These are phyloP conservation scores for Hanseniaspora clermontiae DNA, from an alignment of 805 yeast species.

Conservation along the genomic window DNA sequence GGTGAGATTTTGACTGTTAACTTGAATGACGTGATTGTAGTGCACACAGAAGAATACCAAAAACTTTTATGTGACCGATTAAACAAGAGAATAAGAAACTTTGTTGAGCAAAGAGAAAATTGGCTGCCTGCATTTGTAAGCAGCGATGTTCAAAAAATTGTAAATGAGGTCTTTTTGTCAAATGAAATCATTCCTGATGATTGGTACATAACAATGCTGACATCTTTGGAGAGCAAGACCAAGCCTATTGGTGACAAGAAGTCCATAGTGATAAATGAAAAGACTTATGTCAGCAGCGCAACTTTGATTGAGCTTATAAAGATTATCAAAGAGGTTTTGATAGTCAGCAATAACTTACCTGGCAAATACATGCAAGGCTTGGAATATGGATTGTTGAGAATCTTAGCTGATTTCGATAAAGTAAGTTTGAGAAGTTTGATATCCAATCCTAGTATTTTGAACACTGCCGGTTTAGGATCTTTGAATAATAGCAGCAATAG, in stretches of 20 bases:
- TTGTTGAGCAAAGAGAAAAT: slow-evolving; percentile 48
- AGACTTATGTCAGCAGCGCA: slow-evolving; percentile 47
- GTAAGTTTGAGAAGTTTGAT: slow-evolving; percentile 28
- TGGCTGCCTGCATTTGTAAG: slow-evolving; percentile 70
- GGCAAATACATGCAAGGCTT: slow-evolving; percentile 26
- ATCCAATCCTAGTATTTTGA: slow-evolving; percentile 16
- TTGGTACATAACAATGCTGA: slow-evolving; percentile 33
- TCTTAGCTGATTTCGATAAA: slow-evolving; percentile 39
- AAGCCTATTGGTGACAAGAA: slow-evolving; percentile 26
- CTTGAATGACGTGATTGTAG: slow-evolving; percentile 54
- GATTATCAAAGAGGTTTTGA: slow-evolving; percentile 40
- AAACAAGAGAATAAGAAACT: slow-evolving; percentile 21
- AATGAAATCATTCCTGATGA: slow-evolving; percentile 34
- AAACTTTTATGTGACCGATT: neutral
- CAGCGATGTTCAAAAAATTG: slow-evolving; percentile 34
- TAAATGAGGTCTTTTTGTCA: slow-evolving; percentile 41
- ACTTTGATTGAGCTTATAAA: slow-evolving; percentile 33
- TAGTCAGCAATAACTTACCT: slow-evolving; percentile 47
- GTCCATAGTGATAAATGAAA: slow-evolving; percentile 38
- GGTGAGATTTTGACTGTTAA: slow-evolving; percentile 49
- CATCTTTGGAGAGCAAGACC: slow-evolving; percentile 2
- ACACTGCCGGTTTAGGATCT: slow-evolving; percentile 13
- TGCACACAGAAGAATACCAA: slow-evolving; percentile 48
- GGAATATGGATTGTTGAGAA: slow-evolving; percentile 34
- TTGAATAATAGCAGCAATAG: slow-evolving; percentile 17